Evolutionary conservation across 2,329 filamentous ascomycete species (phyloP).

Genomic region (Botrytis sinoallii): DNA sequence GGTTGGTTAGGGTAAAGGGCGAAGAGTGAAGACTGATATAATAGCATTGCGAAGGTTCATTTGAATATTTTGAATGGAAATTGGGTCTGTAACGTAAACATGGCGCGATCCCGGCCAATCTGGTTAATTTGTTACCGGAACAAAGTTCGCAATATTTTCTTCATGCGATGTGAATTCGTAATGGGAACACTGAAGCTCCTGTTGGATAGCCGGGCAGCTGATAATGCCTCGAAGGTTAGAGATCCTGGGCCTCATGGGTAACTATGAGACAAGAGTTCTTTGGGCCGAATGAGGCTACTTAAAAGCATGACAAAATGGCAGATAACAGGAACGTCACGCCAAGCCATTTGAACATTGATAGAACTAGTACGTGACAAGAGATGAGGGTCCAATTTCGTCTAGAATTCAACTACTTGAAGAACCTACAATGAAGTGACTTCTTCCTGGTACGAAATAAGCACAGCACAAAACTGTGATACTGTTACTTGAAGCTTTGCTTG

Average conservation of each 20-base stretch:
- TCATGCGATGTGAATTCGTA: neutral
- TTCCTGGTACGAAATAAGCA: neutral
- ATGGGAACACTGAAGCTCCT: neutral
- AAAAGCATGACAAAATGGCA: neutral
- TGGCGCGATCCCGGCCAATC: too few relatives aligned
- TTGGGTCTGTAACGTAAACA: neutral
- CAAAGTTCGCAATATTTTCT: neutral
- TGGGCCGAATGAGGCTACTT: neutral
- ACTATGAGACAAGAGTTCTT: neutral
- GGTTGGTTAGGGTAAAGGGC: conserved; percentile 42
- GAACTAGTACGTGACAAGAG: neutral
- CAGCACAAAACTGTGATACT: neutral
- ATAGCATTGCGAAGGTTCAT: neutral
- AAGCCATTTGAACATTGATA: neutral
- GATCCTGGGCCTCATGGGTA: neutral
- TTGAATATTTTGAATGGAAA: neutral
- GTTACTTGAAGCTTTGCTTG: neutral
- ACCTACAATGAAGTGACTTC: neutral
- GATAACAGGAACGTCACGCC: neutral
- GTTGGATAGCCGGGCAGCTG: neutral
- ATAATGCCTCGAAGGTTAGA: neutral
- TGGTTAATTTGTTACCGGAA: neutral
- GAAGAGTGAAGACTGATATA: neutral
- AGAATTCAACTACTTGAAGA: too few relatives aligned
- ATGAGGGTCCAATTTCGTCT: neutral